Evolutionary conservation across 1,139 yeast species (phyloP).

Genomic region (Candida sp.): DNA sequence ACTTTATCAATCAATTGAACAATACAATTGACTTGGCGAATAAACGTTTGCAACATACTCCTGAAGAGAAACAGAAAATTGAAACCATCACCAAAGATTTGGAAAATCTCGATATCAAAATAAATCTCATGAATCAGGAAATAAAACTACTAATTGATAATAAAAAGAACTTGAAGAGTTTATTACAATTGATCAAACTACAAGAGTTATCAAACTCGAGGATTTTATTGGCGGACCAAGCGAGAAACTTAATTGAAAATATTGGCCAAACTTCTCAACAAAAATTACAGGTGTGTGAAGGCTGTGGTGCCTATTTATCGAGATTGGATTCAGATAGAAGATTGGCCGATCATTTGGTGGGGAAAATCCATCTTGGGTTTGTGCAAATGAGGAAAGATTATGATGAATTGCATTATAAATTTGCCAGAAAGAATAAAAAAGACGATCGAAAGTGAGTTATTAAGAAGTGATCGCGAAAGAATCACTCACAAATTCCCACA

Average conservation of each 20-base stretch:
- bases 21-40: constrained; percentile 63
- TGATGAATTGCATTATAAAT: constrained; percentile 36
- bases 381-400: constrained; percentile 71
- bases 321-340: constrained; percentile 86
- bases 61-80: constrained; percentile 70
- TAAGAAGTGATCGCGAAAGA: too few relatives aligned
- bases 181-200: constrained; percentile 44
- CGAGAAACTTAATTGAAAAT: constrained; percentile 63
- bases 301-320: constrained; percentile 89
- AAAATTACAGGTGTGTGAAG: constrained; percentile 85
- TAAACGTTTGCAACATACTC: constrained; percentile 68
- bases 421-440: constrained; percentile 7
- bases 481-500: too few relatives aligned
- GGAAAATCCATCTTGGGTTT: constrained; percentile 82
- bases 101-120: constrained; percentile 61
- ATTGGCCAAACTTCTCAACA: constrained; percentile 89
- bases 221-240: constrained; percentile 47
- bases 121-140: constrained; percentile 72
- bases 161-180: constrained; percentile 51
- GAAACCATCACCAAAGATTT: constrained; percentile 61
- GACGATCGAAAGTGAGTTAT: neutral
- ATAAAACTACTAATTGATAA: constrained; percentile 52
- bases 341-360: constrained; percentile 87
- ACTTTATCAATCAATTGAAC: constrained; percentile 65
- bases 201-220: constrained; percentile 45